phyloP scores from a whole-genome alignment of 164 flowering plant genomes.

The Stephania yunnanensis region DNA sequence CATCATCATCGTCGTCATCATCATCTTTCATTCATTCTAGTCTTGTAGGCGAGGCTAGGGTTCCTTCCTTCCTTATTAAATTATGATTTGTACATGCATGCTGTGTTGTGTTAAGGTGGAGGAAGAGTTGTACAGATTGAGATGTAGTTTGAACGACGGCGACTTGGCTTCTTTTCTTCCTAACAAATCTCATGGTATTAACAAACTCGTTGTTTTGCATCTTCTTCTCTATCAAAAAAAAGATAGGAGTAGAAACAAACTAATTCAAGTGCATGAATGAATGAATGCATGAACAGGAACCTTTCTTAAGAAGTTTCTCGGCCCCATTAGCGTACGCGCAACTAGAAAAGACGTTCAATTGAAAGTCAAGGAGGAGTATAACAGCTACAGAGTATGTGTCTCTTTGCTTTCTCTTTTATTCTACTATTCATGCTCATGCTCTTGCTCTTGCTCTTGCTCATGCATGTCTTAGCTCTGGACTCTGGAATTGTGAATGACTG shows the following conservation, averaged over 20 bases:
- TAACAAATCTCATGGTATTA: constrained; percentile 31
- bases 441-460: not conserved
- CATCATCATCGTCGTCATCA: too few relatives aligned
- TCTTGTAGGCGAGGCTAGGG: too few relatives aligned
- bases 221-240: too few relatives aligned
- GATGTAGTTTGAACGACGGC: constrained; percentile 34
- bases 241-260: too few relatives aligned
- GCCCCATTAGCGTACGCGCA: constrained; percentile 91
- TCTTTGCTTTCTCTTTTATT: not conserved
- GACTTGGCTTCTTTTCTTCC: constrained; percentile 48
- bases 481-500: not conserved
- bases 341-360: constrained; percentile 72
- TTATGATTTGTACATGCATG: too few relatives aligned
- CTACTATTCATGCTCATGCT: not conserved
- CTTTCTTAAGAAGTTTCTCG: constrained; percentile 84
- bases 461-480: not conserved
- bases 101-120: constrained; percentile 26
- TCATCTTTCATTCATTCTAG: too few relatives aligned
- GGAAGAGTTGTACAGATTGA: constrained; percentile 35
- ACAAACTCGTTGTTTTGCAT: not conserved
- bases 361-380: constrained; percentile 96
- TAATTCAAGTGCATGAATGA: too few relatives aligned
- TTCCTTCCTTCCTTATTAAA: too few relatives aligned
- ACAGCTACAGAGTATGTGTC: constrained; percentile 64
- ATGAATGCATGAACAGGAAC: constrained; percentile 32